Conservation (phyloP, 1,284 basidiomycete genomes). For the Ustilago loliicola region DNA sequence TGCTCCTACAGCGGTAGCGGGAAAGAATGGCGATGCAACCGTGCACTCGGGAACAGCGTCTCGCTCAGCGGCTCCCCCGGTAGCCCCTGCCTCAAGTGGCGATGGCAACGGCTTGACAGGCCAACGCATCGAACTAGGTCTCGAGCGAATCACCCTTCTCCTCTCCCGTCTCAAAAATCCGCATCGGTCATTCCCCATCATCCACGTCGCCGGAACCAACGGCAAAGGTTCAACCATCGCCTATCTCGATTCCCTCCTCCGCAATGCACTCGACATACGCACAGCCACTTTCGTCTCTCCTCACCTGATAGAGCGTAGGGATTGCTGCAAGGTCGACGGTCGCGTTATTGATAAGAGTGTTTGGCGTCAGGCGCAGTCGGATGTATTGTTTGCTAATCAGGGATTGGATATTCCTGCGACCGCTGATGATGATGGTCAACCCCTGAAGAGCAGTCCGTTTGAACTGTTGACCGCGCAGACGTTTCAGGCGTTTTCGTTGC, state of each 20-base stretch:
- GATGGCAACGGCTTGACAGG: constrained; percentile 19
- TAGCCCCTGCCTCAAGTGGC: constrained; percentile 12
- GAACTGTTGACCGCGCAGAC: constrained; percentile 73
- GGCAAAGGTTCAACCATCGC: constrained; percentile 95
- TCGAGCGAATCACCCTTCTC: constrained; percentile 79
- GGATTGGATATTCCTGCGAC: constrained; percentile 77
- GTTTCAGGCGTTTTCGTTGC: constrained; percentile 59
- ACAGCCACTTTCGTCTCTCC: constrained; percentile 93
- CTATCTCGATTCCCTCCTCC: constrained; percentile 83
- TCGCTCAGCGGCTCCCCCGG: neutral
- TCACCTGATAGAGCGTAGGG: constrained; percentile 83
- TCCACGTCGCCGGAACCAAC: constrained; percentile 96
- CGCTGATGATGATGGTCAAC: constrained; percentile 30
- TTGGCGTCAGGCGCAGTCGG: constrained; percentile 75
- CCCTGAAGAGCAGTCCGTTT: constrained; percentile 59
- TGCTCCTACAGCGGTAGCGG: neutral
- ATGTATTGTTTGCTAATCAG: constrained; percentile 75
- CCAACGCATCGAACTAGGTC: constrained; percentile 79
- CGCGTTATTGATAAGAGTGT: constrained; percentile 74
- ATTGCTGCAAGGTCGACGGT: constrained; percentile 82
- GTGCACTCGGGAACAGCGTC: neutral
- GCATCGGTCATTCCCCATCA: constrained; percentile 81
- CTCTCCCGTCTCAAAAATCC: constrained; percentile 75
- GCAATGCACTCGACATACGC: constrained; percentile 73
- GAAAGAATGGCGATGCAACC: neutral